Conservation (phyloP, 2,329 filamentous ascomycete species). For the Chrysoporthe deuterocubensis region DNA sequence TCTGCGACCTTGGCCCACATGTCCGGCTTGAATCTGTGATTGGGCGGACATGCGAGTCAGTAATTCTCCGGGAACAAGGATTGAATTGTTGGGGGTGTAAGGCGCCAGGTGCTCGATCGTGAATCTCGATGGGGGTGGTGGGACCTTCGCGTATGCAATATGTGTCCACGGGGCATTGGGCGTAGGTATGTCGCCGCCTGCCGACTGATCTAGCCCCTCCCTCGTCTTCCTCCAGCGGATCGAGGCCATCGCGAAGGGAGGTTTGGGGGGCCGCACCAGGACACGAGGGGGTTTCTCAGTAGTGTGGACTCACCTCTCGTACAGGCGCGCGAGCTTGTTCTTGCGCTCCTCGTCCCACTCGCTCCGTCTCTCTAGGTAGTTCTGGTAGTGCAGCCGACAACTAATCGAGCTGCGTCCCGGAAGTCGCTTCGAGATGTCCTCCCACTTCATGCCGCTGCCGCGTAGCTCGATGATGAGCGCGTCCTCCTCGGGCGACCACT, state of each 20-base stretch:
- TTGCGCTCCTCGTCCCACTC: constrained; percentile 98
- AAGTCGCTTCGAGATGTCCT: constrained; percentile 91
- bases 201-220: constrained; percentile 16
- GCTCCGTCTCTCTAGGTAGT: constrained; percentile 89
- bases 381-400: constrained; percentile 93
- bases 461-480: constrained; percentile 91
- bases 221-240: not conserved
- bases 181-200: constrained; percentile 3
- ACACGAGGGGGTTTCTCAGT: constrained; percentile 14
- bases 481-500: constrained; percentile 95
- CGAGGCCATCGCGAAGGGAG: constrained; percentile 1
- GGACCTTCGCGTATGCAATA: constrained; percentile 18
- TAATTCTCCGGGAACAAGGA: constrained; percentile 16
- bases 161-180: constrained; percentile 14
- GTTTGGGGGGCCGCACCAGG: not conserved
- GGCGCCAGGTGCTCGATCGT: constrained; percentile 16
- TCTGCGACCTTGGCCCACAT: constrained; percentile 98
- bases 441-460: constrained; percentile 95
- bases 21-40: constrained; percentile 84
- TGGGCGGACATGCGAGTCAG: constrained; percentile 25
- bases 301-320: constrained; percentile 75
- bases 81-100: constrained; percentile 5
- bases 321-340: constrained; percentile 91
- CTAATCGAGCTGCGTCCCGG: constrained; percentile 92
- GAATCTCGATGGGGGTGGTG: constrained; percentile 21